Conservation (phyloP, 345 rosid genomes). For the Salix viminalis region DNA sequence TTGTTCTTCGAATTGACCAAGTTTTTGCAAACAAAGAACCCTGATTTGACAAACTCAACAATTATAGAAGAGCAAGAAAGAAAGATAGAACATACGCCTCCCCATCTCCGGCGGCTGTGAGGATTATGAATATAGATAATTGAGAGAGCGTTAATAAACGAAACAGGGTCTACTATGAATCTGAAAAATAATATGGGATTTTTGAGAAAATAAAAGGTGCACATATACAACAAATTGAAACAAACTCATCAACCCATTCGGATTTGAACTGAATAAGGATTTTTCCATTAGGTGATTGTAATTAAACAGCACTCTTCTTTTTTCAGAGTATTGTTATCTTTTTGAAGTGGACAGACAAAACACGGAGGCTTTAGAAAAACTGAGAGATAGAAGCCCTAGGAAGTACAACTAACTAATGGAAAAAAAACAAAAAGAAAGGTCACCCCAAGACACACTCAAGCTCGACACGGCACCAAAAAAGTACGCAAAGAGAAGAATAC, state of each 20-base stretch:
- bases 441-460: not conserved
- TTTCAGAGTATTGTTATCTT: not conserved
- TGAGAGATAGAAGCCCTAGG: too few species aligned
- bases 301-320: not conserved
- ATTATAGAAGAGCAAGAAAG: not conserved
- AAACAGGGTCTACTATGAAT: slow-evolving; percentile 37
- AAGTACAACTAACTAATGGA: too few species aligned
- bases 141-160: slow-evolving; percentile 19
- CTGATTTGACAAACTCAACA: not conserved
- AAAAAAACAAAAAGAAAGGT: too few species aligned
- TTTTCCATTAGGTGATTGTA: slow-evolving; percentile 47
- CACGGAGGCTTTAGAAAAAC: too few species aligned
- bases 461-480: not conserved
- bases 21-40: not conserved
- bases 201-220: slow-evolving; percentile 19
- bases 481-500: not conserved
- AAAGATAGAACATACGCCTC: slow-evolving; percentile 46
- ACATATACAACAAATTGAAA: slow-evolving; percentile 25
- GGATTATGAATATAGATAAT: not conserved
- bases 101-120: slow-evolving; percentile 48
- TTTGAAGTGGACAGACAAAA: not conserved
- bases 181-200: slow-evolving; percentile 18
- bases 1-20: not conserved
- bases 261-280: slow-evolving; percentile 37
- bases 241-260: slow-evolving; percentile 22